Conservation (phyloP, 306 rosid species). For the Ziziphus jujuba region DNA sequence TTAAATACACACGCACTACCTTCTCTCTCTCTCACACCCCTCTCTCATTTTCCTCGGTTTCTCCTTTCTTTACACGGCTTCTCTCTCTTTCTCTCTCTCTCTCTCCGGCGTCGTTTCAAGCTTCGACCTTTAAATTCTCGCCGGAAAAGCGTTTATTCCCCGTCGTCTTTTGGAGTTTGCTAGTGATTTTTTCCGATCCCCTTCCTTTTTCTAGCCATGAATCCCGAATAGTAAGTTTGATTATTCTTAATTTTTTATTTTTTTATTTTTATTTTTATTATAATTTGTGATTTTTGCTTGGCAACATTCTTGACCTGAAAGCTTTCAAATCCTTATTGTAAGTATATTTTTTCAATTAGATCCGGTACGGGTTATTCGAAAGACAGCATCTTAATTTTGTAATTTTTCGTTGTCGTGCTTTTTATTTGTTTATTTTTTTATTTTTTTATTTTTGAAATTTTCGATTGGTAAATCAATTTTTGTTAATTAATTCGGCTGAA, state of each 20-base stretch:
- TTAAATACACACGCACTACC: slow-evolving; percentile 33
- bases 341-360: slow-evolving; percentile 26
- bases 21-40: neutral
- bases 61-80: slow-evolving; percentile 19
- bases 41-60: slow-evolving; percentile 31
- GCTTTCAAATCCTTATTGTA: neutral
- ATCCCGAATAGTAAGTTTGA: slow-evolving; percentile 91
- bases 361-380: slow-evolving; percentile 26
- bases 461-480: neutral
- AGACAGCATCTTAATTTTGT: slow-evolving; percentile 9
- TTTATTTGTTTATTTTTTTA: no score
- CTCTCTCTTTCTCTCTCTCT: neutral
- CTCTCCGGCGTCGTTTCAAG: slow-evolving; percentile 44
- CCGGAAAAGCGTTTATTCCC: slow-evolving; percentile 23
- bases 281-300: slow-evolving; percentile 4
- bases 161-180: neutral
- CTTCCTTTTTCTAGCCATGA: slow-evolving; percentile 51
- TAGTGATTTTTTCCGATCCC: slow-evolving; percentile 28
- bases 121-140: slow-evolving; percentile 17
- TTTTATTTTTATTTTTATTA: neutral
- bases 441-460: neutral
- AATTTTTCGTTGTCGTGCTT: neutral
- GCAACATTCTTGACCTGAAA: neutral
- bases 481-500: neutral
- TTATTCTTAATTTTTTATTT: neutral